A percentile compares a stretch with the other conserved stretches of the same genome.
phyloP scores from a whole-genome alignment of 225 moss, liverwort and hornwort genomes.

The Sphagnum contortum region DNA sequence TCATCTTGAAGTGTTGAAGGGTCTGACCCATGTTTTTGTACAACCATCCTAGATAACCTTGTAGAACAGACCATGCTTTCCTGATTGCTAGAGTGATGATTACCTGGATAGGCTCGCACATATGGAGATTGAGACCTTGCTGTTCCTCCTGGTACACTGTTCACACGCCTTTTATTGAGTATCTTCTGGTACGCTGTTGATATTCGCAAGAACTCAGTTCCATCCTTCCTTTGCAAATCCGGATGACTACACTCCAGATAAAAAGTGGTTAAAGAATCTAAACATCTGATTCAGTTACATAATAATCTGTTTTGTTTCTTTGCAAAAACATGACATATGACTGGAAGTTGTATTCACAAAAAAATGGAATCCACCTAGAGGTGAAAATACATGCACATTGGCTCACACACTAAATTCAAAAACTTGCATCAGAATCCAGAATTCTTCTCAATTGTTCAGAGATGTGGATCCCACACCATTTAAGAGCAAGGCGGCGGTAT shows the following conservation, averaged over 20 bases:
- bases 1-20: too few relatives aligned
- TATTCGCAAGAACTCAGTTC: slow-evolving; percentile 74
- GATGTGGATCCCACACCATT: slow-evolving; percentile 25
- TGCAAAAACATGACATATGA: too few relatives aligned
- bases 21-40: too few relatives aligned
- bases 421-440: not conserved
- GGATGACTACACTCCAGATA: slow-evolving; percentile 62
- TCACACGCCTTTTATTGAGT: slow-evolving; percentile 42
- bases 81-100: not conserved
- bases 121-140: slow-evolving; percentile 33
- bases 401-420: not conserved
- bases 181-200: slow-evolving; percentile 81
- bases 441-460: not conserved
- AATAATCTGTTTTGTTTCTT: not conserved
- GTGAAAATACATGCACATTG: not conserved
- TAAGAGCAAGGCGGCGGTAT: slow-evolving; percentile 77
- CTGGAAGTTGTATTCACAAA: not conserved
- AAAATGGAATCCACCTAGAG: not conserved
- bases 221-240: slow-evolving; percentile 73
- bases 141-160: slow-evolving; percentile 17
- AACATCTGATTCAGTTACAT: not conserved
- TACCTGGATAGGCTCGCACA: slow-evolving; percentile 31
- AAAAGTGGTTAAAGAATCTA: not conserved
- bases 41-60: not conserved
- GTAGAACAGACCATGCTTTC: not conserved